These are phyloP conservation scores for Apiospora rasikravindrae DNA, from an alignment of 2,329 filamentous ascomycete genomes.

Conservation along the genomic window DNA sequence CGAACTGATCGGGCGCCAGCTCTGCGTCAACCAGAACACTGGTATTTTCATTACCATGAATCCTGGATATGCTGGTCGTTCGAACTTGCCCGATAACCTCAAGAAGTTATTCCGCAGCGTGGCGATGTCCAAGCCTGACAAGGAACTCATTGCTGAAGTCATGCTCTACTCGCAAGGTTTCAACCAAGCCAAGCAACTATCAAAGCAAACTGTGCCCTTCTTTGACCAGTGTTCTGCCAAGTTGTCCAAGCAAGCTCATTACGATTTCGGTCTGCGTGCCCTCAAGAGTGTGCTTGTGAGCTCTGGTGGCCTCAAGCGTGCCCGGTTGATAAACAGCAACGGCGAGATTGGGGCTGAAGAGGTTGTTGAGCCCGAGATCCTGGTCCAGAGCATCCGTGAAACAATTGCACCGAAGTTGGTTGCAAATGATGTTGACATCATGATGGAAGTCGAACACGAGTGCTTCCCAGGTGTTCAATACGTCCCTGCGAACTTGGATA, in stretches of 20 bases:
- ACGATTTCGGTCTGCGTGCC: conserved; percentile 97
- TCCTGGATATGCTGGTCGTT: conserved; percentile 96
- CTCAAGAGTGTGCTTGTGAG: conserved; percentile 98
- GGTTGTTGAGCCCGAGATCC: conserved; percentile 91
- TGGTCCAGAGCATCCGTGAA: conserved; percentile 97
- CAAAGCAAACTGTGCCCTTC: conserved; percentile 96
- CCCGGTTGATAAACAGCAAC: conserved; percentile 67
- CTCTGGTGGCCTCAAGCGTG: conserved; percentile 93
- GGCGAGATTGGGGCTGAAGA: conserved; percentile 68
- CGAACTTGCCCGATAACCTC: conserved; percentile 96
- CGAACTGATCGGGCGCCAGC: conserved; percentile 88
- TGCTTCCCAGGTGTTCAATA: conserved; percentile 95
- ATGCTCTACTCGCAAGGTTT: conserved; percentile 99
- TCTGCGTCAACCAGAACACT: conserved; percentile 89
- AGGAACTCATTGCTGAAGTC: conserved; percentile 98
- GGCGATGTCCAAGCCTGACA: conserved; percentile 99
- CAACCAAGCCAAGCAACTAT: conserved; percentile 91
- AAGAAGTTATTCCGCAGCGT: conserved; percentile 99
- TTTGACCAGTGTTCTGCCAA: conserved; percentile 86
- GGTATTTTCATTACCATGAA: conserved; percentile 99
- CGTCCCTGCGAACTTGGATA: conserved; percentile 82
- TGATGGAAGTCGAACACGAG: conserved; percentile 80
- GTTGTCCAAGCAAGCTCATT: conserved; percentile 96
- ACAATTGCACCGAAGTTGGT: conserved; percentile 98
- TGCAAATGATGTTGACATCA: conserved; percentile 85